Base-by-base conservation (phyloP, 2,329 filamentous ascomycete species). In the Penicillium expansum region DNA sequence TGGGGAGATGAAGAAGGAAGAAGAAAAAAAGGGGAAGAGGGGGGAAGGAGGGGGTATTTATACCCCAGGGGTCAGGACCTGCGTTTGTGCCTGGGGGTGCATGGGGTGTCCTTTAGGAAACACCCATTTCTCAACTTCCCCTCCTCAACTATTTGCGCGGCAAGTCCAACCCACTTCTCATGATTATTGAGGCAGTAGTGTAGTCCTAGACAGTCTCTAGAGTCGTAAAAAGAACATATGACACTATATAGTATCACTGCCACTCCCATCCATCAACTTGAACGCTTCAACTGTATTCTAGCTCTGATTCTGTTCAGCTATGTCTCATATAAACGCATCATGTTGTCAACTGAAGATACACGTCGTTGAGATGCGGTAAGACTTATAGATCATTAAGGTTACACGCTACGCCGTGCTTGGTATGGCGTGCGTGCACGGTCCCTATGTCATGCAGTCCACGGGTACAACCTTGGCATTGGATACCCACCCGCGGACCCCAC, bases 331-430 rank as follows among this genome's bases (percentile, higher is more conserved):
- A 49, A 49, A 39, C 1, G 24, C 13, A 22, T 13, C 24, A 30
- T 30, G 3, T 11, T 50, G 35, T 22, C n/a, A 8, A 49, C n/a
- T 39, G 35, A 49, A 39, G 24, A 49, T 41, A 16, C 3, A 29
- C 11, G 35, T 14, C 24, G n/a, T 50, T 30, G 24, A 49, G 20
- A 20, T 27, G 16, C 11, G 1, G 22, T 16, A 38, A 27, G 22
- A 29, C 18, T 13, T 49, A 50, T 50, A 41, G 48, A 50, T 39
- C 18, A 22, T 50, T 29, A 41, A 41, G 48, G 48, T 50, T 41
- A 22, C 13, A 41, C 33, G 35, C 48, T 50, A 41, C 20, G 7
- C 48, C 20, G 1, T 41, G 18, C n/a, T 30, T n/a, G 35, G 35
- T 20, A 39, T 49, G 24, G 16, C 22, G n/a, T 27, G 5, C 18